Evolutionary conservation across 306 rosid species (phyloP).

Genomic region (Cucurbita argyrosperma): DNA sequence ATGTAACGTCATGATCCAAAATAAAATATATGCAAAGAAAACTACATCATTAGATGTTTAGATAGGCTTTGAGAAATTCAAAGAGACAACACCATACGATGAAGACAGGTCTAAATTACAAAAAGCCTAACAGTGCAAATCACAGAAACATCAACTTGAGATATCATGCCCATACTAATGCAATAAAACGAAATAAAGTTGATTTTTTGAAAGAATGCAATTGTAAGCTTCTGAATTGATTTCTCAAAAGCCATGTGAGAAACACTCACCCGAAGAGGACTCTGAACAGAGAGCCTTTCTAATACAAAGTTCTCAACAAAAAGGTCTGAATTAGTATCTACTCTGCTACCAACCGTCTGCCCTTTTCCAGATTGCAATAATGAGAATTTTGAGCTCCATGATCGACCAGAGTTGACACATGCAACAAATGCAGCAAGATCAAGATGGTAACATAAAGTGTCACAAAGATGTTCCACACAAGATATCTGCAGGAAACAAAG

Average conservation of each 20-base stretch:
- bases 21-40: neutral
- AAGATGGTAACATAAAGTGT: slow-evolving; percentile 74
- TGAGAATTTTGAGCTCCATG: slow-evolving; percentile 71
- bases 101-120: neutral
- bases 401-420: slow-evolving; percentile 71
- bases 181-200: neutral
- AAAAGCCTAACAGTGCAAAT: neutral
- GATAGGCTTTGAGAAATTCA: neutral
- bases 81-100: neutral
- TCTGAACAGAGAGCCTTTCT: slow-evolving; percentile 91
- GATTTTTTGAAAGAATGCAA: neutral
- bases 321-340: slow-evolving; percentile 42
- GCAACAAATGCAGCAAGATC: slow-evolving; percentile 93
- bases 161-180: neutral
- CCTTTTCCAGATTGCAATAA: slow-evolving; percentile 52
- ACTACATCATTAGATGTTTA: neutral
- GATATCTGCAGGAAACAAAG: slow-evolving; percentile 50
- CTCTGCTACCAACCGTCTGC: slow-evolving; percentile 30
- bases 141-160: neutral
- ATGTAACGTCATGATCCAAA: neutral
- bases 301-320: slow-evolving; percentile 90
- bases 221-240: neutral
- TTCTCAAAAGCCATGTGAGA: neutral
- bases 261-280: slow-evolving; percentile 81
- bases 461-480: slow-evolving; percentile 86